Evolutionary conservation across 805 yeast genomes (phyloP).

Genomic region (Monosporozyma unispora): DNA sequence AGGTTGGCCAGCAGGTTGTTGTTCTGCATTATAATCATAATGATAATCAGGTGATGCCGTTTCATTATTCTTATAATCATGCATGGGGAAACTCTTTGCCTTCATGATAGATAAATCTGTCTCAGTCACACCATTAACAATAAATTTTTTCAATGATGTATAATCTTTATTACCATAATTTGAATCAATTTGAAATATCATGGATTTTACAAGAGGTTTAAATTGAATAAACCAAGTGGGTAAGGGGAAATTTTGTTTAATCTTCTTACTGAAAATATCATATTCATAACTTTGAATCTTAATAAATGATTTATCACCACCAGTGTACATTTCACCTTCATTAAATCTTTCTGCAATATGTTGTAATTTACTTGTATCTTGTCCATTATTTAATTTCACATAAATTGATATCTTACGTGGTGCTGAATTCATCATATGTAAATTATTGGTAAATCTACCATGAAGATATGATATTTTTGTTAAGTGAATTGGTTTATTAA

Average conservation of each 20-base stretch:
- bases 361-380: constrained; percentile 6
- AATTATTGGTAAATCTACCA: constrained; percentile 30
- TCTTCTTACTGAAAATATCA: constrained; percentile 14
- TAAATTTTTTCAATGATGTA: constrained; percentile 32
- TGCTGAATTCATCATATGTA: constrained; percentile 33
- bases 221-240: constrained; percentile 27
- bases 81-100: constrained; percentile 12
- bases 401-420: constrained; percentile 31
- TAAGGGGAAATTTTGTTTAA: constrained; percentile 25
- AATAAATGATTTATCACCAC: constrained; percentile 16
- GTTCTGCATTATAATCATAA: neutral
- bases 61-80: neutral
- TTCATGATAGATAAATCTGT: constrained; percentile 27
- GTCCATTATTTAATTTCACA: constrained; percentile 16
- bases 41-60: neutral
- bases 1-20: neutral
- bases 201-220: constrained; percentile 27
- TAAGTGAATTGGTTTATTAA: constrained; percentile 33
- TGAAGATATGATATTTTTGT: constrained; percentile 31
- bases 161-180: constrained; percentile 33
- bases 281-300: constrained; percentile 26
- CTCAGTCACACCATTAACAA: constrained; percentile 36
- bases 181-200: constrained; percentile 26
- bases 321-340: constrained; percentile 12
- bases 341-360: constrained; percentile 12